These are phyloP conservation scores for Inosperma sp. DNA, from an alignment of 768 basidiomycete species.

Conservation along the genomic window DNA sequence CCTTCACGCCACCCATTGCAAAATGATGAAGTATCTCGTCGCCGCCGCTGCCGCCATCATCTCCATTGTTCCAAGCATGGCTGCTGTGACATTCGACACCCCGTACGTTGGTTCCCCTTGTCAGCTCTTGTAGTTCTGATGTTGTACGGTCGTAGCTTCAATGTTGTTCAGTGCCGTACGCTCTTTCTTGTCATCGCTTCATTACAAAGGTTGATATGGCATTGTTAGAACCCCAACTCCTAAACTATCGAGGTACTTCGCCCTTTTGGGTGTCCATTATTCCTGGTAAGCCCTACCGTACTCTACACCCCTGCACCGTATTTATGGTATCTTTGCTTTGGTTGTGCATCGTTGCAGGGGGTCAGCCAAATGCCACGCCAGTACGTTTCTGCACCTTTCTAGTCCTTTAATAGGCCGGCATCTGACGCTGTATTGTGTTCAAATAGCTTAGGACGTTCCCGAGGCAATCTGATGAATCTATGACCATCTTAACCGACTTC, in stretches of 20 bases:
- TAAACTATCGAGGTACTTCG: slow-evolving; percentile 47
- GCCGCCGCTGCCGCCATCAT: slow-evolving; percentile 31
- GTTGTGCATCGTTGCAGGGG: not conserved
- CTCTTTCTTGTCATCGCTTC: slow-evolving; percentile 4
- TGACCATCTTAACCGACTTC: slow-evolving; percentile 55
- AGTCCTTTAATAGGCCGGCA: not conserved
- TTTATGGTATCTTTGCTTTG: not conserved
- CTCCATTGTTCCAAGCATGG: slow-evolving; percentile 36
- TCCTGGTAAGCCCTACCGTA: slow-evolving; percentile 44
- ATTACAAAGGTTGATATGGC: not conserved
- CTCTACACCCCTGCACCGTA: too few relatives aligned
- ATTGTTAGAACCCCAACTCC: slow-evolving; percentile 51
- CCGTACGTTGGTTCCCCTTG: slow-evolving; percentile 44
- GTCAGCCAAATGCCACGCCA: slow-evolving; percentile 7
- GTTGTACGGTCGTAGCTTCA: slow-evolving; percentile 12
- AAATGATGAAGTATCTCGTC: slow-evolving; percentile 44
- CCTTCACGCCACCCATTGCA: too few relatives aligned
- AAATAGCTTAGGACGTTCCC: slow-evolving; percentile 51
- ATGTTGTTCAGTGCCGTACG: slow-evolving; percentile 50
- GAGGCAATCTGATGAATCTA: slow-evolving; percentile 32
- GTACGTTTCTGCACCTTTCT: slow-evolving; percentile 1
- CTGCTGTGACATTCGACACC: slow-evolving; percentile 56
- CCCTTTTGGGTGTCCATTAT: slow-evolving; percentile 61
- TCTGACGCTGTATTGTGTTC: not conserved
- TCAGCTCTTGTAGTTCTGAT: not conserved